Percentiles rank a stretch among this genome's conserved stretches.
Evolutionary conservation across 2,329 filamentous ascomycete genomes (phyloP).

Genomic region (Hymenoscyphus repandus): DNA sequence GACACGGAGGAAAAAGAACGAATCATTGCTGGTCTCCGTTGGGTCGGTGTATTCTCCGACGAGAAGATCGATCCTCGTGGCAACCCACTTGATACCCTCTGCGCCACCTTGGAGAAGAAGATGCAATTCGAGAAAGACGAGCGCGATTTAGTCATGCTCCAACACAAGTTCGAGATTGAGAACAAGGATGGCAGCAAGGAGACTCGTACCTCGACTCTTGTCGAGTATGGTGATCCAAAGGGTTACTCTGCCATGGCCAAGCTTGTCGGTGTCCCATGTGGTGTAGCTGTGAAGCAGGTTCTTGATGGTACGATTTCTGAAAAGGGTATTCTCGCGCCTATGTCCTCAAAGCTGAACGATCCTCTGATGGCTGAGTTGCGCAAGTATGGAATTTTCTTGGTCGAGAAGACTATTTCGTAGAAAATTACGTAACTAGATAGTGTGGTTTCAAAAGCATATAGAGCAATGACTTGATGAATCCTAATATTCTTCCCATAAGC

Average conservation of each 20-base stretch:
- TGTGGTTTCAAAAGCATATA: slow-evolving; percentile 2
- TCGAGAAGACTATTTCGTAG: slow-evolving; percentile 56
- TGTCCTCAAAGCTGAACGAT: slow-evolving; percentile 64
- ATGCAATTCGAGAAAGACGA: slow-evolving; percentile 81
- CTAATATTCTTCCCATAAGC: too few relatives aligned
- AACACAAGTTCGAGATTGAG: slow-evolving; percentile 82
- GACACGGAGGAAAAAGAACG: slow-evolving; percentile 62
- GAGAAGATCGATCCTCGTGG: slow-evolving; percentile 64
- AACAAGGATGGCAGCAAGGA: slow-evolving; percentile 72
- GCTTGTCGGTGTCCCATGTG: slow-evolving; percentile 71
- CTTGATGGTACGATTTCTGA: slow-evolving; percentile 68
- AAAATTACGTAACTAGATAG: background rate
- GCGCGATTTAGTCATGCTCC: slow-evolving; percentile 73
- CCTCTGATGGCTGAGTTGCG: slow-evolving; percentile 74
- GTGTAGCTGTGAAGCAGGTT: slow-evolving; percentile 71
- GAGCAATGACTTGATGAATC: background rate
- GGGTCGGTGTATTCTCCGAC: slow-evolving; percentile 60
- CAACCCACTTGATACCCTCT: slow-evolving; percentile 87
- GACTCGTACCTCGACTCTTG: slow-evolving; percentile 74
- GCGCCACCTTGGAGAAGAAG: slow-evolving; percentile 83
- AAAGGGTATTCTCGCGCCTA: slow-evolving; percentile 72
- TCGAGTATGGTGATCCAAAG: slow-evolving; percentile 72
- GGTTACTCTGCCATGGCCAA: slow-evolving; percentile 83
- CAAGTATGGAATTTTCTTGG: slow-evolving; percentile 68
- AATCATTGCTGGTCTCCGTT: slow-evolving; percentile 66